Percentiles rank a stretch among this genome's conserved stretches.
These are phyloP conservation scores for Fusarium tuaranense DNA, from an alignment of 2,329 filamentous ascomycete species.

Conservation along the genomic window DNA sequence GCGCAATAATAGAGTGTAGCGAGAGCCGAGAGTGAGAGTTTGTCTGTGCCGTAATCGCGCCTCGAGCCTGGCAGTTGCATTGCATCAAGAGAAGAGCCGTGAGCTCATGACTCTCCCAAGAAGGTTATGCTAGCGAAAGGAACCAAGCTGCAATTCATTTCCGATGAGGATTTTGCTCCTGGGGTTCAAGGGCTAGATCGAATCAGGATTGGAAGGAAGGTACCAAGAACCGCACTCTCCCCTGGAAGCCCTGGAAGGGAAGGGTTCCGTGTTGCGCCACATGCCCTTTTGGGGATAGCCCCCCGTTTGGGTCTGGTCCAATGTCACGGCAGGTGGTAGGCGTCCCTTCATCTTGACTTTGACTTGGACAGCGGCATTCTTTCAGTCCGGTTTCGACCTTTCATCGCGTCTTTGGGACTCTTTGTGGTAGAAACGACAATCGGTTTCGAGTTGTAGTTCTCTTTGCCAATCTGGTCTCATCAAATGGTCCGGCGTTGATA, in stretches of 20 bases:
- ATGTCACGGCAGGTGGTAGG: constrained; percentile 28
- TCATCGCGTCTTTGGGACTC: background rate
- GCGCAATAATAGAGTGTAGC: background rate
- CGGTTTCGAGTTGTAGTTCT: background rate
- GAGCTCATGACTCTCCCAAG: constrained; percentile 9
- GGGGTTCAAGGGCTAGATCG: constrained; percentile 10
- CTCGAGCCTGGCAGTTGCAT: constrained; percentile 7
- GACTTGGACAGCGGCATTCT: constrained; percentile 2
- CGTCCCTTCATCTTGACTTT: background rate
- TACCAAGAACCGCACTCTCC: constrained; percentile 23
- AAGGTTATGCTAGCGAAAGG: constrained; percentile 12
- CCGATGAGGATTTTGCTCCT: constrained; percentile 22
- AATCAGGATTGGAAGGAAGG: constrained; percentile 5
- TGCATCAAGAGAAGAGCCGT: background rate
- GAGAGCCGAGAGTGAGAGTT: background rate
- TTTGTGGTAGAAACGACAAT: background rate
- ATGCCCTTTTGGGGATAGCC: constrained; percentile 6
- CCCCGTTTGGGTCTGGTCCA: constrained; percentile 10
- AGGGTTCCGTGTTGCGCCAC: constrained; percentile 17
- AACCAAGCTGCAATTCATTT: constrained; percentile 24
- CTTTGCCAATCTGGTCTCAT: background rate
- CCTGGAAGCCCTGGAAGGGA: constrained; percentile 5
- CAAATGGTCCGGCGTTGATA: constrained; percentile 2
- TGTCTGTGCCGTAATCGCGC: constrained; percentile 3
- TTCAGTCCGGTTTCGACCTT: constrained; percentile 15